A percentile compares a stretch with the other conserved stretches of the same genome.
Conservation (phyloP, 2,329 filamentous ascomycete species). For the Venturia asperata region DNA sequence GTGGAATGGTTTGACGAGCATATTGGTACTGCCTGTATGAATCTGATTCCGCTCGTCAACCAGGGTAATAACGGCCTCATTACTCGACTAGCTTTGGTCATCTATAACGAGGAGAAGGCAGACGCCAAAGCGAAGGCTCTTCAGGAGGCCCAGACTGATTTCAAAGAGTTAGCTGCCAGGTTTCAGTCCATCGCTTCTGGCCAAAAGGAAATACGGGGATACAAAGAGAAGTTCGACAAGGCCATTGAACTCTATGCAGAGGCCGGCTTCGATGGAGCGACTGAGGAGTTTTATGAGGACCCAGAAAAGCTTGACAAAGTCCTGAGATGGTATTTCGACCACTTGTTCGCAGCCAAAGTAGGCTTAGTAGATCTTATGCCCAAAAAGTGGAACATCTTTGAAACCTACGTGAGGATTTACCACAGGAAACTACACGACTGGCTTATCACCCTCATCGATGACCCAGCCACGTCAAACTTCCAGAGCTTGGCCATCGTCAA, state of each 20-base stretch:
- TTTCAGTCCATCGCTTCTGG: constrained; percentile 95
- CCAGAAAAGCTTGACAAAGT: constrained; percentile 74
- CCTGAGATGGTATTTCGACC: constrained; percentile 96
- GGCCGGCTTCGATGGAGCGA: constrained; percentile 64
- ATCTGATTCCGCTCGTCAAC: constrained; percentile 79
- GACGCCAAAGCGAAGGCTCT: constrained; percentile 85
- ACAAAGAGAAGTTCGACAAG: constrained; percentile 91
- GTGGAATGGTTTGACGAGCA: constrained; percentile 96
- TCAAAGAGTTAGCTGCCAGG: constrained; percentile 84
- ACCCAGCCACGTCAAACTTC: constrained; percentile 73
- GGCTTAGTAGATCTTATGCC: constrained; percentile 91
- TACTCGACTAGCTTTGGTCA: constrained; percentile 82
- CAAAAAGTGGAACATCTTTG: constrained; percentile 92
- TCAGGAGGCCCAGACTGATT: constrained; percentile 90
- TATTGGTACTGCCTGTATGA: constrained; percentile 79
- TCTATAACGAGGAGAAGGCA: constrained; percentile 94
- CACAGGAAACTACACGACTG: constrained; percentile 95
- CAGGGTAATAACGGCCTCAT: constrained; percentile 82
- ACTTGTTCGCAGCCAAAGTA: constrained; percentile 86
- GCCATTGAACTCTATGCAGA: constrained; percentile 68
- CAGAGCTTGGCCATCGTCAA: constrained; percentile 80
- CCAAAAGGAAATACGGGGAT: constrained; percentile 83
- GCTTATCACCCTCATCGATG: constrained; percentile 72
- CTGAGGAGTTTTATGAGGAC: constrained; percentile 73
- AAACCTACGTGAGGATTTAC: constrained; percentile 84